Conservation (phyloP, 2,329 filamentous ascomycete species). For the Parascedosporium putredinis region DNA sequence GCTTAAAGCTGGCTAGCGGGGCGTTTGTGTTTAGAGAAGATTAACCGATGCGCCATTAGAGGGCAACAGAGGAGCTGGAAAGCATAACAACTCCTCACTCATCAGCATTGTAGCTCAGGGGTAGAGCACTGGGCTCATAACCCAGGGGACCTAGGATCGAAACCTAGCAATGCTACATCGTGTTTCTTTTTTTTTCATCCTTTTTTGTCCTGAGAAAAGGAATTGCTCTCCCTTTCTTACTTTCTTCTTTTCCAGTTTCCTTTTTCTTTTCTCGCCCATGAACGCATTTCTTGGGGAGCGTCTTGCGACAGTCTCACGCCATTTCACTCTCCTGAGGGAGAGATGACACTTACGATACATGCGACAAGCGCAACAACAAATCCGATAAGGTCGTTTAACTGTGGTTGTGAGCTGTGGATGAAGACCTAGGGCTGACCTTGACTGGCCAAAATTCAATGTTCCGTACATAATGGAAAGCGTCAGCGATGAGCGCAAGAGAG, state of each 20-base stretch:
- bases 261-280: no score
- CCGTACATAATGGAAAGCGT: slow-evolving; percentile 70
- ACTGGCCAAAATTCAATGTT: no score
- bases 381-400: slow-evolving; percentile 6
- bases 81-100: not conserved
- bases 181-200: not conserved
- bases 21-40: no score
- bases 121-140: not conserved
- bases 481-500: slow-evolving; percentile 62
- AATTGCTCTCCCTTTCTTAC: not conserved
- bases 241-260: not conserved
- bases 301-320: no score
- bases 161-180: not conserved
- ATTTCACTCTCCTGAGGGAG: not conserved
- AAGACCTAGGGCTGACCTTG: no score
- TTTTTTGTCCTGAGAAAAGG: not conserved
- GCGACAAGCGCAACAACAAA: slow-evolving; percentile 6
- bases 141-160: not conserved
- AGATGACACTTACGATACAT: not conserved
- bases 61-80: no score
- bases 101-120: not conserved
- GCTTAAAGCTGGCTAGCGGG: no score
- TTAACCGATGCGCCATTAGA: no score
- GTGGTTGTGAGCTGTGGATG: not conserved
- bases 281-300: no score